These are phyloP conservation scores for Pichia cephalocereana DNA, from an alignment of 805 yeast species.

Conservation along the genomic window DNA sequence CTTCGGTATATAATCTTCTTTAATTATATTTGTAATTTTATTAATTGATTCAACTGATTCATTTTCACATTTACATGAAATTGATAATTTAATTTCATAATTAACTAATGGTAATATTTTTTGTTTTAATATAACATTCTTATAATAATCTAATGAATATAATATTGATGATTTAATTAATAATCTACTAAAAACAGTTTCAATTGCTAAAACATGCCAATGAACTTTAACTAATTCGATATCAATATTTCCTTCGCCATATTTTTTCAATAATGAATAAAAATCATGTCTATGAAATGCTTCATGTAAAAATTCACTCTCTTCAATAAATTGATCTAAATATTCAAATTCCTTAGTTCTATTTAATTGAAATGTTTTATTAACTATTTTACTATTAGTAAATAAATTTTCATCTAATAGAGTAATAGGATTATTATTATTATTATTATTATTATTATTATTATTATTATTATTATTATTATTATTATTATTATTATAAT, in stretches of 20 bases:
- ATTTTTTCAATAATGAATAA: neutral
- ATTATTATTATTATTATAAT: neutral
- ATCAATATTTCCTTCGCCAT: slow-evolving; percentile 1
- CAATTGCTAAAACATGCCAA: neutral
- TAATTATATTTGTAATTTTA: slow-evolving; percentile 3
- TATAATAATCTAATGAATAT: slow-evolving; percentile 5
- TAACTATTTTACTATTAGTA: neutral
- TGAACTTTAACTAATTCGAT: neutral
- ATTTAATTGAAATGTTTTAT: slow-evolving; percentile 1
- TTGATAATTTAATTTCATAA: slow-evolving; percentile 2
- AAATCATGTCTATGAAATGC: neutral
- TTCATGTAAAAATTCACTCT: neutral
- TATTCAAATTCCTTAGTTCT: neutral
- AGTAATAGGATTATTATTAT: neutral
- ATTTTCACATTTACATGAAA: slow-evolving; percentile 5
- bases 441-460: no score
- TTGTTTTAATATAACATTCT: slow-evolving; percentile 7
- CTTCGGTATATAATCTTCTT: slow-evolving; percentile 2
- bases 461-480: no score
- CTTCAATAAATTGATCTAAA: neutral
- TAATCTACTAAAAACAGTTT: slow-evolving; percentile 5
- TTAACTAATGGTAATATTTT: neutral
- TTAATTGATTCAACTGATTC: slow-evolving; percentile 1
- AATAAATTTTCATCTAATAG: neutral
- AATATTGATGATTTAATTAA: slow-evolving; percentile 3